These are phyloP conservation scores for Prunella vulgaris DNA, from an alignment of 257 asterid species.

Conservation along the genomic window DNA sequence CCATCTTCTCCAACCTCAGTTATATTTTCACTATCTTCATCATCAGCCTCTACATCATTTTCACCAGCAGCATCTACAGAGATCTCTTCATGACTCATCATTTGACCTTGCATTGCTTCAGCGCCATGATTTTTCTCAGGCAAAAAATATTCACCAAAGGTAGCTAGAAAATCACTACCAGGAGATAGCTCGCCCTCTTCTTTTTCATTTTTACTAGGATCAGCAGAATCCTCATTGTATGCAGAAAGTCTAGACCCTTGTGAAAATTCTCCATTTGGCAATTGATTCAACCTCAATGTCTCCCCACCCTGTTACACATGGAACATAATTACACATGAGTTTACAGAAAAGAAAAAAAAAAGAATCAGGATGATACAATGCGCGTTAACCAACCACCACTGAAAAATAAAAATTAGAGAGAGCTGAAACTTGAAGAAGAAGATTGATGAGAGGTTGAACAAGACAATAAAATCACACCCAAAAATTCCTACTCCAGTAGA, in stretches of 20 bases:
- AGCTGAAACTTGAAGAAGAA: background rate
- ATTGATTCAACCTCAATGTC: slow-evolving; percentile 36
- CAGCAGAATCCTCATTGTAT: slow-evolving; percentile 40
- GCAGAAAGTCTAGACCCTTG: slow-evolving; percentile 47
- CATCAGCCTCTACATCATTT: slow-evolving; percentile 78
- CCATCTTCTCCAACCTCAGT: slow-evolving; percentile 85
- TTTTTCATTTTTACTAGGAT: slow-evolving; percentile 76
- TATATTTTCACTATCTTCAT: slow-evolving; percentile 78
- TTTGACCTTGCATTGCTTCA: slow-evolving; percentile 46
- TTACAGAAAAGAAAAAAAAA: background rate
- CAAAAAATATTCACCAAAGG: slow-evolving; percentile 56
- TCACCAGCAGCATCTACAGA: slow-evolving; percentile 63
- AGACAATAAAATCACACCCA: background rate
- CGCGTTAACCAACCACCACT: background rate
- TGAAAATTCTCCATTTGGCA: slow-evolving; percentile 45
- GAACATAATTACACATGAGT: slow-evolving; percentile 2
- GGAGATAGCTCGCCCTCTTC: slow-evolving; percentile 96
- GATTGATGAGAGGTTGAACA: background rate
- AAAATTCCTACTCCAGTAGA: slow-evolving; percentile 2
- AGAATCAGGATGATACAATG: background rate
- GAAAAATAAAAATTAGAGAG: background rate
- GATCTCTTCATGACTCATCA: slow-evolving; percentile 42
- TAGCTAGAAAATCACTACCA: slow-evolving; percentile 74
- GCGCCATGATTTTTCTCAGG: slow-evolving; percentile 35
- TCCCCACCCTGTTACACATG: slow-evolving; percentile 46